Evolutionary conservation across 148 eudicot genomes (phyloP).

Genomic region (Spergularia marina): DNA sequence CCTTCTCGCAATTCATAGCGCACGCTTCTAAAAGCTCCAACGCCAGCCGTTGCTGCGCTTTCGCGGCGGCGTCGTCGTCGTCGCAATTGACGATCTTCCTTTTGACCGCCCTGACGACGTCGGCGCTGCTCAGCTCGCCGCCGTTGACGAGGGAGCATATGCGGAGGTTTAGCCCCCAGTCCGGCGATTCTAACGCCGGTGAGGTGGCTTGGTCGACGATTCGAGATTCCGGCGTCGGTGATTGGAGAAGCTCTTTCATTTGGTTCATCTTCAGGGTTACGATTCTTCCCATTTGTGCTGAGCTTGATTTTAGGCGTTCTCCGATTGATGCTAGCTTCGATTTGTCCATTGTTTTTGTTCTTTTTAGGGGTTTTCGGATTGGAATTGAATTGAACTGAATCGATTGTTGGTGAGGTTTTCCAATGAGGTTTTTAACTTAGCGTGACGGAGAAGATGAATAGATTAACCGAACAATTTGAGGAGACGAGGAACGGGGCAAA

Average conservation of each 20-base stretch:
- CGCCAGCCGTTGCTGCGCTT: conserved; percentile 37
- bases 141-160: conserved; percentile 65
- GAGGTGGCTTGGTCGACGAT: conserved; percentile 82
- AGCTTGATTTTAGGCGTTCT: conserved; percentile 64
- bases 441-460: too few relatives aligned
- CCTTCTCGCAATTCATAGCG: conserved; percentile 87
- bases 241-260: conserved; percentile 47
- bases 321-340: conserved; percentile 63
- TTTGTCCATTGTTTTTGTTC: conserved; percentile 41
- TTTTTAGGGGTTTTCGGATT: background rate
- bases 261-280: conserved; percentile 61
- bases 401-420: background rate
- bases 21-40: conserved; percentile 72
- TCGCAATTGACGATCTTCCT: conserved; percentile 43
- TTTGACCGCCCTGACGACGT: conserved; percentile 66
- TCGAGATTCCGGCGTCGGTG: conserved; percentile 78
- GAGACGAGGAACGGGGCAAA: too few relatives aligned
- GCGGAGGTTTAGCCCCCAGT: conserved; percentile 80
- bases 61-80: conserved; percentile 28
- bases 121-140: conserved; percentile 58
- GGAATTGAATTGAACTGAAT: too few relatives aligned
- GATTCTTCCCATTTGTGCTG: conserved; percentile 60
- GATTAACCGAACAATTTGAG: too few relatives aligned
- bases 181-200: conserved; percentile 53
- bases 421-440: too few relatives aligned